Base-by-base conservation (phyloP, 2,329 filamentous ascomycete species). In the Arthrobotrys pseudoclavata region DNA sequence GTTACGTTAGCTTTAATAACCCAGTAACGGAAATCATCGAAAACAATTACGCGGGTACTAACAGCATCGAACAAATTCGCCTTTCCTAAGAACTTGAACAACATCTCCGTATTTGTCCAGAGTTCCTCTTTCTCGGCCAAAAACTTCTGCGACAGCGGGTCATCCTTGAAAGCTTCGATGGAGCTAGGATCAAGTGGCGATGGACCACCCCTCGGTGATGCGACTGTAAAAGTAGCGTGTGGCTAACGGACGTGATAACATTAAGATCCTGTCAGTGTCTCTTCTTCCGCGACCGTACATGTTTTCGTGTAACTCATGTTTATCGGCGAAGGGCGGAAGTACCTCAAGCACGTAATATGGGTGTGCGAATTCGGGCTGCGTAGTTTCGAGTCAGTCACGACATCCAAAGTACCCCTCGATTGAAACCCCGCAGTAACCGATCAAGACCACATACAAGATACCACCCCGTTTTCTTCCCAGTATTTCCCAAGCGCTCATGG, bases 391-490 rank as follows among this genome's bases (percentile, higher is more conserved):
- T 53, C n/a, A 61, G 55, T 26, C n/a, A 42, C 15, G 22, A 24
- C 18, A 18, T 9, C 20, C 20, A 40, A 60, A 60, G 9, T 42
- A 26, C 34, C 34, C 34, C 55, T 22, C 45, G 20, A 37, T 50
- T 52, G 52, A 5, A 55, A 18, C 40, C 18, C 12, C 60, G 37
- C 18, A n/a, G 18, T 37, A 34, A 29, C 29, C 50, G n/a, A 9
- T 6, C 22, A 45, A 12, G 13, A 22, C 6, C 26, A 64, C 64
- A 24, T 85, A 90, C 89, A 81, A 93, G 85, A 82, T 89, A 93
- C 91, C 91, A 93, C 79, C 91, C 91, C 0, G 91, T 92, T 9
- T 87, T 87, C 81, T 85, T 85, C 81, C 85, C 85, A 52, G 86
- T 85, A 80, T 84, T 82, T 80, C 84, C 85, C 57, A 89, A 86